Base-by-base conservation (phyloP, 352 stramenopile genomes). In the Phytopythium kandeliae region DNA sequence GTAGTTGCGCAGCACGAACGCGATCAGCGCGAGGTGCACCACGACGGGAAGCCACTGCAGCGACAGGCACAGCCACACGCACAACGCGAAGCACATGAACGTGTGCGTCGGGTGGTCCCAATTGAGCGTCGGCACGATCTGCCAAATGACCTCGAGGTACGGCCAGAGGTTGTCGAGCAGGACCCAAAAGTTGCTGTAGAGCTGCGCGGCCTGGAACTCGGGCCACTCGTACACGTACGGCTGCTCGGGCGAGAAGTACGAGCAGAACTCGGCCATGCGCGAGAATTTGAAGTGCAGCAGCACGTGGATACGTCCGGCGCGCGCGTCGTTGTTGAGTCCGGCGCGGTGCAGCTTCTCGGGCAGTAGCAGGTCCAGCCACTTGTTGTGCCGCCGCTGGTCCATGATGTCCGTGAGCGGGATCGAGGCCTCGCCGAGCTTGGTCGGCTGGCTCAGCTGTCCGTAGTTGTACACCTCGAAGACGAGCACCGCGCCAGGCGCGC, bases 131-230 rank as follows among this genome's bases (percentile, higher is more conserved):
- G 82, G 82, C 43, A 89, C 58, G 56, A 93, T 74, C 55, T 85
- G 76, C 82, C 82, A 93, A 5, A 82, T 70, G 41, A 93, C 79
- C 55, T 93, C 82, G 15, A 93, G 51, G 57, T 93, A 93, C 41
- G 82, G 82, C 82, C 82, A 93, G 12, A 93, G 58, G 38, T 85
- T 85, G 57, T 93, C 82, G 3, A 93, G 49, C 24, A 93, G 58
- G 15, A 93, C 76, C 82, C 82, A 93, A 50, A 93, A 93, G 56
- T 89, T 93, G 64, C 72, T 90, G 66, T 93, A 93, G 34, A 93
- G 51, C 36, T 85, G 77, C 30, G 82, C 82, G 8, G 82, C 82
- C 50, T 91, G 72, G 56, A 93, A 93, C 11, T 89, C 73, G 1
- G 82, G 82, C 79, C 79, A 91, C 33, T 90, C 78, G 37, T 86